A percentile compares a stretch with the other conserved stretches of the same genome.
These are phyloP conservation scores for Allantophomopsis lycopodina DNA, from an alignment of 2,329 filamentous ascomycete species.

Conservation along the genomic window DNA sequence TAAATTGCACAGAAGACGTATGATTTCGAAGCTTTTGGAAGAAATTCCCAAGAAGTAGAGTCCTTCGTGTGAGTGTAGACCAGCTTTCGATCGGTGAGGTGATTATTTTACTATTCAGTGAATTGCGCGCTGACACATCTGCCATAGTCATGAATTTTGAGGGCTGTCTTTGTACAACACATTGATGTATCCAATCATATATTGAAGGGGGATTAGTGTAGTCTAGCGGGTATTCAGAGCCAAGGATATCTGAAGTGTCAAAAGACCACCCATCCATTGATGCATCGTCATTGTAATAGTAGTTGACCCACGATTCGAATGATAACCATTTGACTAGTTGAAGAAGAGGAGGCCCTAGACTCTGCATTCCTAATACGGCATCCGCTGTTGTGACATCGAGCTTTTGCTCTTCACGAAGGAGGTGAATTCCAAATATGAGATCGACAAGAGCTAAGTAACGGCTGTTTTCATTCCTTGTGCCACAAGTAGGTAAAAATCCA, in stretches of 20 bases:
- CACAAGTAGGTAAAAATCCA: constrained; percentile 52
- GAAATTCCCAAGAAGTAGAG: constrained; percentile 54
- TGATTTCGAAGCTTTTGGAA: constrained; percentile 41
- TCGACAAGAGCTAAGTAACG: constrained; percentile 49
- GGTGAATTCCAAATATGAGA: constrained; percentile 64
- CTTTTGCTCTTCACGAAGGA: constrained; percentile 83
- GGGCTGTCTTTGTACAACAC: constrained; percentile 16
- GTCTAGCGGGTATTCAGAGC: constrained; percentile 14
- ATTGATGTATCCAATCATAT: constrained; percentile 36
- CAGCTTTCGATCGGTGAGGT: constrained; percentile 10
- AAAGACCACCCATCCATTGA: constrained; percentile 28
- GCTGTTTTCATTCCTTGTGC: constrained; percentile 34
- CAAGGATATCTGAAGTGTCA: neutral
- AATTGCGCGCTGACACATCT: constrained; percentile 25
- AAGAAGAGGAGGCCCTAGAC: constrained; percentile 60
- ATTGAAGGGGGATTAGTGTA: constrained; percentile 44
- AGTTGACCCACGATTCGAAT: constrained; percentile 51
- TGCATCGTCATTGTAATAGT: constrained; percentile 47
- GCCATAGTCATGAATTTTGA: constrained; percentile 33
- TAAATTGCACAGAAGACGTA: constrained; percentile 43
- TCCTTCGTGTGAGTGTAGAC: constrained; percentile 40
- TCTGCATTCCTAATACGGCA: constrained; percentile 26
- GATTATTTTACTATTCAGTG: constrained; percentile 5
- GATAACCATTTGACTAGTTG: constrained; percentile 75
- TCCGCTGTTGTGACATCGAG: constrained; percentile 49